These are phyloP conservation scores for Hordeum marinum DNA, from an alignment of 176 grass and related monocot species.

Conservation along the genomic window DNA sequence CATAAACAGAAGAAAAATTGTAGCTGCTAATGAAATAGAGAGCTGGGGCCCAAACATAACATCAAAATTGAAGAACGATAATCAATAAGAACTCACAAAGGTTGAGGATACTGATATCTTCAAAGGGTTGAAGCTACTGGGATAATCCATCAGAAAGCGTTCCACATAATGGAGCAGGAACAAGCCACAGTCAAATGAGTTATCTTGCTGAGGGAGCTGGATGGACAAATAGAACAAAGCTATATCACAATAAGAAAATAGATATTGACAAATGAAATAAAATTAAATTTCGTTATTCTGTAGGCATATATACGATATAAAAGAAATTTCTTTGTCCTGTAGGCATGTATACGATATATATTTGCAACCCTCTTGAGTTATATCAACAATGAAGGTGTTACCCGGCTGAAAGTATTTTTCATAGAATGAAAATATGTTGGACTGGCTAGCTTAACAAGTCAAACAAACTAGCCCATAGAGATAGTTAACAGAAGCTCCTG, in stretches of 20 bases:
- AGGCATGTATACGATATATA: neutral
- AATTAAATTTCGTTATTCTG: neutral
- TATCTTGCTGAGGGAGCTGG: slow-evolving; percentile 96
- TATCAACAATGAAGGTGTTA: neutral
- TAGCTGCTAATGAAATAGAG: neutral
- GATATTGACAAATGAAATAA: neutral
- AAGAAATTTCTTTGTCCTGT: neutral
- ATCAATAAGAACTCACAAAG: slow-evolving; percentile 67
- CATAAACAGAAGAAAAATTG: neutral
- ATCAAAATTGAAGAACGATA: slow-evolving; percentile 20
- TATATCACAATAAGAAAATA: slow-evolving; percentile 6
- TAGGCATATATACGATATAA: neutral
- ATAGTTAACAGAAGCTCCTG: neutral
- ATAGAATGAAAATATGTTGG: neutral
- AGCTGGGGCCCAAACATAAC: neutral
- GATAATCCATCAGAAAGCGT: slow-evolving; percentile 79
- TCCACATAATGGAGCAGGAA: slow-evolving; percentile 96
- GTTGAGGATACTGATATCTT: slow-evolving; percentile 51
- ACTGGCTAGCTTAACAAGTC: neutral
- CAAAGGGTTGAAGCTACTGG: slow-evolving; percentile 63
- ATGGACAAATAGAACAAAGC: slow-evolving; percentile 27
- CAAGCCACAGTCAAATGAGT: slow-evolving; percentile 94
- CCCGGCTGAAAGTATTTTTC: neutral
- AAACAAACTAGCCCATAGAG: neutral
- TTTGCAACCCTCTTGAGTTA: neutral